Evolutionary conservation across 108 stramenopile species (phyloP), one percentile per base, ranked within the genome.

Genomic region (Cylindrotheca closterium): DNA sequence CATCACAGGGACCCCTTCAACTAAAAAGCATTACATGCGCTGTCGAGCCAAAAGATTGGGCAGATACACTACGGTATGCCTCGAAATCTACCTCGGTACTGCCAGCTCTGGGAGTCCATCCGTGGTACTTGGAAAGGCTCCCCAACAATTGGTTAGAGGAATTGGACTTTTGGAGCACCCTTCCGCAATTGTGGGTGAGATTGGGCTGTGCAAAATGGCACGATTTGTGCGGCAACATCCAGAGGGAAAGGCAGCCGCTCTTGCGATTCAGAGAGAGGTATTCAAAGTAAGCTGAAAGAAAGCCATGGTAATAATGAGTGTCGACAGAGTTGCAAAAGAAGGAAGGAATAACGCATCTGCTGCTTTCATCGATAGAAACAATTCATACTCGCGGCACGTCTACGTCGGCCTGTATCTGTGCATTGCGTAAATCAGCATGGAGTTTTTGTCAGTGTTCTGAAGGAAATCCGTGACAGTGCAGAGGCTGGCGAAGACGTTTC

Each of bases 341-440:
- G 7, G 15, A 42, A 10, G 37, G 10, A 42, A 42, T 42, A 15
- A 15, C 15, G 7, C 15, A 10, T 10, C 37, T 42, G 37, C 15
- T 15, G 7, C 10, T 42, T 7, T 15, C 15, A 7, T 42, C 37
- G 10, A 10, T 42, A 42, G 37, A 70, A 73, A 55, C 92, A 93
- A 68, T 21, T 93, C 48, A 52, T 67, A 51, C 67, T 93, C 52
- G 92, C 92, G 24, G 83, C 85, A 21, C 79, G 70, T 49, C 79
- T 83, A 48, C 70, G 75, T 26, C 65, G 88, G 22, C 87, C 87
- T 2, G 87, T 85, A 10, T 86, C 85, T 17, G 81, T 93, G 2
- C 92, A 93, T 77, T 89, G 88, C 63, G 92, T 93, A 7, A 68
- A 89, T 57, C 80, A 80, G 30, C 92, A 93, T 47, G 79, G 83